phyloP scores from a whole-genome alignment of 2,329 filamentous ascomycete genomes.

The Colletotrichum echinochloae region DNA sequence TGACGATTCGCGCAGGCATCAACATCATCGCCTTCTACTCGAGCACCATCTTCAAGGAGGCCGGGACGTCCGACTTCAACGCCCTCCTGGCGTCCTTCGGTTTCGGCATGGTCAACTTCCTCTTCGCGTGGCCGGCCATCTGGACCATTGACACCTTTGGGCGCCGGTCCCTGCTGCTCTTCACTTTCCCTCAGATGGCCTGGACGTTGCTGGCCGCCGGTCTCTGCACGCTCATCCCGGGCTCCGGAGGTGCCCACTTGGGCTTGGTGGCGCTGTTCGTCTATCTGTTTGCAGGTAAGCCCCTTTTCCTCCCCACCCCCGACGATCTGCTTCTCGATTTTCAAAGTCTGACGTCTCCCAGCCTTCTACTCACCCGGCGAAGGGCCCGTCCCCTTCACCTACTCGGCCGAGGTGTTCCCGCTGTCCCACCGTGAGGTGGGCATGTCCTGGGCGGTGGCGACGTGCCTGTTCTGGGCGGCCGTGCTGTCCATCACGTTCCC shows the following conservation, averaged over 20 bases:
- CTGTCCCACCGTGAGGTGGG: slow-evolving; percentile 73
- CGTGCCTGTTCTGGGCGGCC: slow-evolving; percentile 66
- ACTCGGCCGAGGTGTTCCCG: slow-evolving; percentile 73
- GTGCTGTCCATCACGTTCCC: slow-evolving; percentile 65
- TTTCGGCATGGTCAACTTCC: slow-evolving; percentile 67
- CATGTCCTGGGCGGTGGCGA: slow-evolving; percentile 73
- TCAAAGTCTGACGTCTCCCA: not conserved
- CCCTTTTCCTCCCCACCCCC: not conserved
- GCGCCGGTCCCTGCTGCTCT: slow-evolving; percentile 70
- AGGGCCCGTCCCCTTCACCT: slow-evolving; percentile 71
- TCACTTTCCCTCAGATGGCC: slow-evolving; percentile 76
- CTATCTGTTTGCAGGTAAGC: slow-evolving; percentile 68
- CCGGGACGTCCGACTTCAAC: slow-evolving; percentile 47
- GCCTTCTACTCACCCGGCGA: slow-evolving; percentile 71
- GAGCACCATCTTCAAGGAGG: slow-evolving; percentile 59
- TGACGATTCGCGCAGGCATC: slow-evolving; percentile 44
- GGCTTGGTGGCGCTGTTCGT: slow-evolving; percentile 71
- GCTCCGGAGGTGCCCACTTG: slow-evolving; percentile 55
- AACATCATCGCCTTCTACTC: slow-evolving; percentile 65
- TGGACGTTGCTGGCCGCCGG: slow-evolving; percentile 65
- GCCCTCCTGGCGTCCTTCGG: slow-evolving; percentile 67
- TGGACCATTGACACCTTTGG: slow-evolving; percentile 77
- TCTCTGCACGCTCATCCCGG: slow-evolving; percentile 53
- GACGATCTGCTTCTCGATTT: not conserved
- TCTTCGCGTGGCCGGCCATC: slow-evolving; percentile 74